phyloP scores from a whole-genome alignment of 345 rosid species.

The Euphorbia pulcherrima region DNA sequence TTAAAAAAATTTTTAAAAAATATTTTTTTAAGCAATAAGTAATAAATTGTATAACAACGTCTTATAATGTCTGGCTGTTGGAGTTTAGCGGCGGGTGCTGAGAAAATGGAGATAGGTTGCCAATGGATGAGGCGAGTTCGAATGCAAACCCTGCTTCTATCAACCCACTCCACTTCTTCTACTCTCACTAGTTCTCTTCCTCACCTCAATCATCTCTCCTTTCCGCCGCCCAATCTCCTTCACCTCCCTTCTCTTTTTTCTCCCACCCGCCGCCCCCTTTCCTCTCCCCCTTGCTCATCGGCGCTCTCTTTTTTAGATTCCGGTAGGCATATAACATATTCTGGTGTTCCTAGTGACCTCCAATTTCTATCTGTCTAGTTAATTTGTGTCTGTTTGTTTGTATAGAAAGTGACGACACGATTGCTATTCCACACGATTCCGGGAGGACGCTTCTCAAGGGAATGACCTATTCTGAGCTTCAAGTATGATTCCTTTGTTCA shows the following conservation, averaged over 20 bases:
- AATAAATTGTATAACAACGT: no score
- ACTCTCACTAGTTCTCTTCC: background rate
- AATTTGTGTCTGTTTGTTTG: background rate
- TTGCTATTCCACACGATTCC: slow-evolving; percentile 18
- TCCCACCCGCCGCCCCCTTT: slow-evolving; percentile 23
- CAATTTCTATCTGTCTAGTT: background rate
- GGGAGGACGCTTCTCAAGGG: slow-evolving; percentile 64
- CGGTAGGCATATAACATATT: slow-evolving; percentile 7
- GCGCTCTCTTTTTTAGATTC: slow-evolving; percentile 12
- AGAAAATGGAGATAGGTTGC: slow-evolving; percentile 39
- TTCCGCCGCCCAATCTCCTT: slow-evolving; percentile 3
- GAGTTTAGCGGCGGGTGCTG: background rate
- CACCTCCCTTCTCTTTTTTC: slow-evolving; percentile 19
- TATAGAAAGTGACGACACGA: slow-evolving; percentile 16
- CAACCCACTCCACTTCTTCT: slow-evolving; percentile 6
- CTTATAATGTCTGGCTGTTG: no score
- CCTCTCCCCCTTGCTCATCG: slow-evolving; percentile 21
- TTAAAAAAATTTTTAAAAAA: no score
- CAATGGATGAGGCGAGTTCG: slow-evolving; percentile 42
- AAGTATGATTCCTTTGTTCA: slow-evolving; percentile 37
- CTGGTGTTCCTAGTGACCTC: background rate
- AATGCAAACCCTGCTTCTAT: slow-evolving; percentile 17
- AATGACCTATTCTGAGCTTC: slow-evolving; percentile 60
- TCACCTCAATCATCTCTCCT: slow-evolving; percentile 5
- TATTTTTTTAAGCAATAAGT: background rate